Base-by-base conservation (phyloP, 129 eudicot genomes). In the Tagetes erecta region DNA sequence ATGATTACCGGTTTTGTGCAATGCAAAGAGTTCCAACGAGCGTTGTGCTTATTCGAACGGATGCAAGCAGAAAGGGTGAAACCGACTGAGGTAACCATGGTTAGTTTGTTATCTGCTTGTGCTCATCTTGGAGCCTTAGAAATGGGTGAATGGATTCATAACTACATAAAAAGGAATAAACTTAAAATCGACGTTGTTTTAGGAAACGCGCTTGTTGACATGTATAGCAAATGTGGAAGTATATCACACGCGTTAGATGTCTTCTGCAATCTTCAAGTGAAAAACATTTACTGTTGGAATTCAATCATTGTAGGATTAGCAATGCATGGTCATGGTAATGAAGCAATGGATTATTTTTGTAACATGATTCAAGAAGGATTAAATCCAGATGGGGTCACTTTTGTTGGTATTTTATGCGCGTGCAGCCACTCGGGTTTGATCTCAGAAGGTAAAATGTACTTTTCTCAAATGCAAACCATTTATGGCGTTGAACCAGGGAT, bases 21-120 rank as follows among this genome's bases (percentile, higher is more conserved):
- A 41, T 53, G 67, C 67, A 52, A 78, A 64, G 85, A 87, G 78
- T 82, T 81, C 35, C 56, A 35, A 11, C 77, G 73, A 63, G 86
- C 86, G 9, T 60, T 87, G 13, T 58, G 42, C 36, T 68, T 81
- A 11, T 87, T 87, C 36, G 77, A 81, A 3, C 74, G 35, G 34
- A 87, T 84, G 92, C 92, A 81, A 77, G 80, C 75, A 6, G 80
- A 84, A 42, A 63, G 64, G 40, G 81, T 82, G 59, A 84, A 55
- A 70, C 86, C 85, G 8, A 84, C 92, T 1, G 88, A 84, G 67
- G 85, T 87, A 57, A 87, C 88, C 30, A 87, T 84, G 88, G 83
- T 84, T 69, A 73, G 88, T 63, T 73, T 87, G 45, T 67, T 86
- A 64, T 46, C 87, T 31, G 83, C 85, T 2, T 80, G 86, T 83